A percentile compares a stretch with the other conserved stretches of the same genome.
Evolutionary conservation across 352 stramenopile species (phyloP).

Genomic region (Phytophthora sp.): DNA sequence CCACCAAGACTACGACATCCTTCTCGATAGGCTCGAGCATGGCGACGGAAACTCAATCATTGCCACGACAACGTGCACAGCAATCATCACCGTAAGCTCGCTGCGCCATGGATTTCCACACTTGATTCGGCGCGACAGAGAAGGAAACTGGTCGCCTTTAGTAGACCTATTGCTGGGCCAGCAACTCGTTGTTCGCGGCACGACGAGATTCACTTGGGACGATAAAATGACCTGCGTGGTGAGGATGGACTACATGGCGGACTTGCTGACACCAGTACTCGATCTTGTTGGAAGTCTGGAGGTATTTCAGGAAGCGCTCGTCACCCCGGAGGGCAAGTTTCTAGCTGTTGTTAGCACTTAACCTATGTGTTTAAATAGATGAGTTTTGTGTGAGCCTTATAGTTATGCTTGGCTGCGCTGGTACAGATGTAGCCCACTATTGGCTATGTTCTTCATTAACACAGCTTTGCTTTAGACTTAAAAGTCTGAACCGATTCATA

Average conservation of each 20-base stretch:
- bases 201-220: background rate
- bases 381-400: background rate
- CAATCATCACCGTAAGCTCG: background rate
- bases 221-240: background rate
- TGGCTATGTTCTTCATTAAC: slow-evolving; percentile 12
- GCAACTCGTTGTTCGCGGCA: background rate
- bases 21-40: background rate
- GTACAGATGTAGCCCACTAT: no score
- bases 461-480: slow-evolving; percentile 37
- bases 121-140: background rate
- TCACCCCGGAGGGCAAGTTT: background rate
- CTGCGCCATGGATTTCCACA: background rate
- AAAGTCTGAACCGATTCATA: slow-evolving; percentile 7
- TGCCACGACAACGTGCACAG: background rate
- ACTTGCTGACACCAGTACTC: background rate
- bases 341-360: no score
- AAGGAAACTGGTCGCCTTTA: background rate
- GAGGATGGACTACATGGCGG: background rate
- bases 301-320: background rate
- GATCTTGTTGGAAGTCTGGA: background rate
- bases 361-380: background rate
- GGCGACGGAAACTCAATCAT: background rate
- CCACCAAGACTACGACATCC: background rate
- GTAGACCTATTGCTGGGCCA: background rate
- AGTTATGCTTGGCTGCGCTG: background rate